phyloP scores from a whole-genome alignment of 1,284 basidiomycete genomes.

The Spongispora temasekensis region DNA sequence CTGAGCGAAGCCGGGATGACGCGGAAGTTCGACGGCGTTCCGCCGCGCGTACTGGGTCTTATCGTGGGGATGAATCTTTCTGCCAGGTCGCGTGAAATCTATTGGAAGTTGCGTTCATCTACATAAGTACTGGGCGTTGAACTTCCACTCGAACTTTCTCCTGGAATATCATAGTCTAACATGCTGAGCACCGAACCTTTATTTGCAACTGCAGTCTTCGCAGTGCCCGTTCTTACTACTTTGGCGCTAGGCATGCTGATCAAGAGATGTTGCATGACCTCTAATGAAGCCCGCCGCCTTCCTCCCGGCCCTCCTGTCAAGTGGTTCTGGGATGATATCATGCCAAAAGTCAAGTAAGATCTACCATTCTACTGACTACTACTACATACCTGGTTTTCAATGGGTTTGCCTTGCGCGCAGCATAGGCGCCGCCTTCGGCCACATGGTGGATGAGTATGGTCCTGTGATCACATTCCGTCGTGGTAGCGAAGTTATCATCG shows the following conservation, averaged over 20 bases:
- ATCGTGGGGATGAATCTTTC: no score
- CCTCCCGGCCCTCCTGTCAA: conserved; percentile 29
- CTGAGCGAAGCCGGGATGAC: no score
- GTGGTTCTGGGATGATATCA: conserved; percentile 21
- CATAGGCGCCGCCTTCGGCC: conserved; percentile 19
- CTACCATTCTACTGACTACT: no score
- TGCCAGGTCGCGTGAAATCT: no score
- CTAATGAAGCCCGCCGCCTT: conserved; percentile 16
- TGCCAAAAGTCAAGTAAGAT: conserved; percentile 25
- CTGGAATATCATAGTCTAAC: no score
- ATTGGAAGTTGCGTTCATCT: no score
- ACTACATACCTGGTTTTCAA: not conserved
- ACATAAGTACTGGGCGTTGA: no score
- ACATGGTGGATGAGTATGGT: conserved; percentile 37
- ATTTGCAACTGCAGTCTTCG: not conserved
- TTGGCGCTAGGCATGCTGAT: not conserved
- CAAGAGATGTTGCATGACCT: not conserved
- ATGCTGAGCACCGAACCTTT: not conserved
- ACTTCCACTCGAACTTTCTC: no score
- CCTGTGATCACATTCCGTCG: conserved; percentile 35
- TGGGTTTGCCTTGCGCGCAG: conserved; percentile 7
- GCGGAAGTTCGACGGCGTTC: no score
- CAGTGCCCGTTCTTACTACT: not conserved
- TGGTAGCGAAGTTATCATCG: conserved; percentile 29
- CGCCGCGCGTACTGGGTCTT: no score